phyloP scores from a whole-genome alignment of 2,329 filamentous ascomycete genomes.

The Ophiostoma novo-ulmi region DNA sequence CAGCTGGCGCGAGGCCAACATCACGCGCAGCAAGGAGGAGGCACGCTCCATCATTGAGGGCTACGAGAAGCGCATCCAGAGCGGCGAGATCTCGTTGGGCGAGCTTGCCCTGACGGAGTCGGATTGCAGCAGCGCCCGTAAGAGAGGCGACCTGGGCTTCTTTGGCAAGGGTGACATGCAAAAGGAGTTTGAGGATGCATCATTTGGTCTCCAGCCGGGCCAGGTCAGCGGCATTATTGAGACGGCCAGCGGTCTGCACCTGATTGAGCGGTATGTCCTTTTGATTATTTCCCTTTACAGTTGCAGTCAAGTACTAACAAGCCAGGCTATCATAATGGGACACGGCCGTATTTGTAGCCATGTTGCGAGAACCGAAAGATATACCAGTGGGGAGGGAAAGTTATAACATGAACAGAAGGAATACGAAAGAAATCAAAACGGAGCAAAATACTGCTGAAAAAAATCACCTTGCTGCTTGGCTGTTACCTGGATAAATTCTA shows the following conservation, averaged over 20 bases:
- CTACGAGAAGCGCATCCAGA: conserved; percentile 71
- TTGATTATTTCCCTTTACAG: neutral
- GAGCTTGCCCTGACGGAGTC: conserved; percentile 85
- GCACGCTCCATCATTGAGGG: conserved; percentile 69
- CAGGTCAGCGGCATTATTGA: conserved; percentile 84
- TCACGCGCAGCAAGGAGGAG: conserved; percentile 83
- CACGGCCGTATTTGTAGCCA: conserved; percentile 7
- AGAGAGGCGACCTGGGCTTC: conserved; percentile 89
- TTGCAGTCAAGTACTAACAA: neutral
- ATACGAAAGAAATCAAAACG: neutral
- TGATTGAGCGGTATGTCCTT: conserved; percentile 76
- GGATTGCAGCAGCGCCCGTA: conserved; percentile 92
- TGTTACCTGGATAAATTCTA: neutral
- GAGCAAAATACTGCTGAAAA: neutral
- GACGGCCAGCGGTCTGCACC: conserved; percentile 87
- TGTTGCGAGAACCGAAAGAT: neutral
- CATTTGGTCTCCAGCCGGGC: conserved; percentile 81
- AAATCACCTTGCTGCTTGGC: neutral
- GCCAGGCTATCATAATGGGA: conserved; percentile 20
- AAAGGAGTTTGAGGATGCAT: conserved; percentile 94
- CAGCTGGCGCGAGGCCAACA: conserved; percentile 88
- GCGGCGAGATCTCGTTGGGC: conserved; percentile 63
- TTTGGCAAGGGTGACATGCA: conserved; percentile 97
- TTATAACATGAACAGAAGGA: neutral
- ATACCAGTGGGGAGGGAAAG: neutral